Evolutionary conservation across 164 flowering plant genomes (phyloP).

Genomic region (Magnolia sinica): DNA sequence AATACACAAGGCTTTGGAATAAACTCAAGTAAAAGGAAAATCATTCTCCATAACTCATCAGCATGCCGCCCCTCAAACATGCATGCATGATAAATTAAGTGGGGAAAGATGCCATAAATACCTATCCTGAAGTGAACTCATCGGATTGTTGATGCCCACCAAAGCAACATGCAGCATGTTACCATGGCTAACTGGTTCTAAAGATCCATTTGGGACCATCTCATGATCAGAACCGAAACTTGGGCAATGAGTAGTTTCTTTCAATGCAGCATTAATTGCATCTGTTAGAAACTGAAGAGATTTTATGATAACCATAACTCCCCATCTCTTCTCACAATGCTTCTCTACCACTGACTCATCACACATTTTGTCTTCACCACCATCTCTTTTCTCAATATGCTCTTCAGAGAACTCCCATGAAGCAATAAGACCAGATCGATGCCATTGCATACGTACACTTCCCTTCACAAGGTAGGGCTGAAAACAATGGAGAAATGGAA

Average conservation of each 20-base stretch:
- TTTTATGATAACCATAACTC: constrained; percentile 93
- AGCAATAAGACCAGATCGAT: constrained; percentile 92
- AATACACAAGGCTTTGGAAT: not conserved
- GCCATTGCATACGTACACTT: constrained; percentile 99
- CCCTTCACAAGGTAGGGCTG: constrained; percentile 97
- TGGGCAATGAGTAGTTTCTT: constrained; percentile 58
- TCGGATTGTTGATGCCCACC: constrained; percentile 91
- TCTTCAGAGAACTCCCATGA: constrained; percentile 94
- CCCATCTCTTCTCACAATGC: constrained; percentile 79
- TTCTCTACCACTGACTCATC: constrained; percentile 42
- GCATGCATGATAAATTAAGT: not conserved
- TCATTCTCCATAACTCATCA: not conserved
- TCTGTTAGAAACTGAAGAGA: constrained; percentile 83
- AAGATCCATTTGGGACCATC: constrained; percentile 33
- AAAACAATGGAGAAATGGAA: constrained; percentile 3
- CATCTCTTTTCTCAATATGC: constrained; percentile 57
- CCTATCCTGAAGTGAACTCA: constrained; percentile 99
- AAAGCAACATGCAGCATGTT: constrained; percentile 94
- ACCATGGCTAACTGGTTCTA: constrained; percentile 43
- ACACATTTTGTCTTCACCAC: constrained; percentile 35
- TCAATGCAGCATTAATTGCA: constrained; percentile 66
- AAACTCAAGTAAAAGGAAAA: not conserved
- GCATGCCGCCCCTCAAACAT: not conserved
- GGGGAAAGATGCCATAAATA: constrained; percentile 19
- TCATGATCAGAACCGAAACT: constrained; percentile 20